Conservation (phyloP, 768 basidiomycete genomes). For the Cyclocybe cylindracea region DNA sequence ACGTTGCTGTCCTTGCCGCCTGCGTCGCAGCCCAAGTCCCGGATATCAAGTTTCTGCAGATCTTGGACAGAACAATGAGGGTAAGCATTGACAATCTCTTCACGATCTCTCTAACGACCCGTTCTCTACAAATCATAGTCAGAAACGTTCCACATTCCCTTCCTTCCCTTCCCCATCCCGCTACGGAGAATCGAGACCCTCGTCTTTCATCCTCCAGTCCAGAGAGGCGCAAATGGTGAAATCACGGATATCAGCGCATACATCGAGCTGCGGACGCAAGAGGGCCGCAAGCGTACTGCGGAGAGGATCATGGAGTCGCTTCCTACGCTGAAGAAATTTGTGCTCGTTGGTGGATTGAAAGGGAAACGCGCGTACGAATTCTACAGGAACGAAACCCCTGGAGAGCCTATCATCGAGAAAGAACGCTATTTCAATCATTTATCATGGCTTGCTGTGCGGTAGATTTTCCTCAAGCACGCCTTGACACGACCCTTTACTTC, state of each 20-base stretch:
- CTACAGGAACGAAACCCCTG: no score
- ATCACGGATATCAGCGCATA: conserved; percentile 8
- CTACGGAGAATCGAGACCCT: conserved; percentile 19
- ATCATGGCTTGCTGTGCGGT: no score
- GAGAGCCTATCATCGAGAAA: no score
- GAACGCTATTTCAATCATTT: no score
- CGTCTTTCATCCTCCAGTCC: conserved; percentile 13
- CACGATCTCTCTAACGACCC: background rate
- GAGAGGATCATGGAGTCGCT: conserved; percentile 11
- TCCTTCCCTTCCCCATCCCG: conserved; percentile 15
- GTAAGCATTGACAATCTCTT: conserved; percentile 11
- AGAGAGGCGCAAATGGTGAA: conserved; percentile 2
- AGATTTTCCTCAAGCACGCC: no score
- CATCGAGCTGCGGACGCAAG: conserved; percentile 7
- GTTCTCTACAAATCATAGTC: conserved; percentile 1
- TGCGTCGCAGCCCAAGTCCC: conserved; percentile 21
- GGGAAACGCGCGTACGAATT: no score
- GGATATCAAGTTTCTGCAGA: conserved; percentile 20
- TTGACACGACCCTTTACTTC: no score
- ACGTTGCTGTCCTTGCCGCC: conserved; percentile 17
- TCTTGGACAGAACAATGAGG: conserved; percentile 19
- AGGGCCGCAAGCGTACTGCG: conserved; percentile 8
- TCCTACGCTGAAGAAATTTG: conserved; percentile 13
- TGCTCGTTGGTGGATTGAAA: conserved; percentile 4
- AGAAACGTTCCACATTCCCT: conserved; percentile 14